A percentile compares a stretch with the other conserved stretches of the same genome.
Evolutionary conservation across 225 moss, liverwort and hornwort genomes (phyloP).

Genomic region (Asterella californica): DNA sequence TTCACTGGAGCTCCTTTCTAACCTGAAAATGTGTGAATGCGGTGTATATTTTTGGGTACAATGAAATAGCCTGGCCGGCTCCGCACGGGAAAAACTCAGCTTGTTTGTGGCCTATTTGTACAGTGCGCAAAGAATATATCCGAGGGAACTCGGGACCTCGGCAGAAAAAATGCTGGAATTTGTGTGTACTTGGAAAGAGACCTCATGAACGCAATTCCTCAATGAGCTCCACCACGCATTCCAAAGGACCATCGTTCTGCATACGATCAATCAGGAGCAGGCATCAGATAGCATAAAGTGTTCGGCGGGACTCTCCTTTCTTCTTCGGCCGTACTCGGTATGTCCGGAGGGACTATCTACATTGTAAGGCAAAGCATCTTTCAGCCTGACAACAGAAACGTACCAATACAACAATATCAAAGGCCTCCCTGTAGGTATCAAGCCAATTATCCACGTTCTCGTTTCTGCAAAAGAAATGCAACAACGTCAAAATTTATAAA

Average conservation of each 20-base stretch:
- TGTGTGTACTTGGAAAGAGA: neutral
- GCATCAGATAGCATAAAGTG: no score
- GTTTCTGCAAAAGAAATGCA: slow-evolving; percentile 42
- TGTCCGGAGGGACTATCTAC: neutral
- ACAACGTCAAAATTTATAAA: neutral
- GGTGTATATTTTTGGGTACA: neutral
- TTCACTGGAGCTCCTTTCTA: slow-evolving; percentile 7
- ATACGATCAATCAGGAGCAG: slow-evolving; percentile 6
- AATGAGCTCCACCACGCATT: slow-evolving; percentile 50
- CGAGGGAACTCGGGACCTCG: neutral
- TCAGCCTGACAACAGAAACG: slow-evolving; percentile 1
- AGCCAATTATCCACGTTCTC: slow-evolving; percentile 70
- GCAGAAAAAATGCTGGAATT: neutral
- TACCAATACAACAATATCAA: slow-evolving; percentile 68
- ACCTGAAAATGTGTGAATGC: neutral
- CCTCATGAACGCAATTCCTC: slow-evolving; percentile 50
- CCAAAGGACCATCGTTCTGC: slow-evolving; percentile 61
- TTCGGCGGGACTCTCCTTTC: no score
- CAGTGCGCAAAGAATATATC: slow-evolving; percentile 7
- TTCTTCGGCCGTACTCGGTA: no score
- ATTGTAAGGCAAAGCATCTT: neutral
- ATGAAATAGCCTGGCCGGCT: neutral
- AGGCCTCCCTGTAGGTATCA: slow-evolving; percentile 63
- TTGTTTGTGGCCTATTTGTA: slow-evolving; percentile 5
- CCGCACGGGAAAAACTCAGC: no score